Base-by-base conservation (phyloP, 805 yeast genomes). In the Candida namnaoensis region DNA sequence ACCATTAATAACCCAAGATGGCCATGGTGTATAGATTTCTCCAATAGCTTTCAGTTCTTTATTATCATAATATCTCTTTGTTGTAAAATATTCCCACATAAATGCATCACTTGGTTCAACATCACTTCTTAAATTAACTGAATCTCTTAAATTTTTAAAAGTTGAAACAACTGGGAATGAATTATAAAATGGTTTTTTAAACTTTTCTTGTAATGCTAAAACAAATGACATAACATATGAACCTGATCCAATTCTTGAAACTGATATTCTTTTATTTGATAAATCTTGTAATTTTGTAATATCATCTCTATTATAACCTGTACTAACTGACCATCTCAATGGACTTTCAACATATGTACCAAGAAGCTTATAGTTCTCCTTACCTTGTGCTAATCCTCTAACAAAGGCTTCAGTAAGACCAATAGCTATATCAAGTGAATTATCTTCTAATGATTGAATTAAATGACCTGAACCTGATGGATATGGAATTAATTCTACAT, bases 41-140 rank as follows among this genome's bases (percentile, higher is more conserved):
- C 95, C 97, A 45, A 88, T 79, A 50, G 75, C 68, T 62, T 83
- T 86, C 62, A 90, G 80, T 52, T 88, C 96, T 19, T 76, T 73
- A 42, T 65, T 72, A 54, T 86, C 96, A 59, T 84, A 87, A 65
- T 85, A 88, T 57, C 76, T 78, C 57, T 88, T 88, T 32, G 90
- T 78, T 1, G 97, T 88, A 67, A 88, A 88, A 61, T 84, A 74
- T 56, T 88, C 97, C 97, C 97, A 88, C 95, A 90, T 84, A 61
- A 88, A 88, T 3, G 91, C 95, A 56, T 88, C 96, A 32, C 81
- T 69, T 19, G 69, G 57, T 28, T 59, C 61, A 23, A 71, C 68
- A 4, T 58, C 66, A 11, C 61, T 69, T 45, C 61, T 64, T 49
- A 65, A 62, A 61, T 87, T 87, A 34, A 88, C 97, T 2, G 88